These are phyloP conservation scores for Myriangium duriaei DNA, from an alignment of 2,329 filamentous ascomycete genomes.

Conservation along the genomic window DNA sequence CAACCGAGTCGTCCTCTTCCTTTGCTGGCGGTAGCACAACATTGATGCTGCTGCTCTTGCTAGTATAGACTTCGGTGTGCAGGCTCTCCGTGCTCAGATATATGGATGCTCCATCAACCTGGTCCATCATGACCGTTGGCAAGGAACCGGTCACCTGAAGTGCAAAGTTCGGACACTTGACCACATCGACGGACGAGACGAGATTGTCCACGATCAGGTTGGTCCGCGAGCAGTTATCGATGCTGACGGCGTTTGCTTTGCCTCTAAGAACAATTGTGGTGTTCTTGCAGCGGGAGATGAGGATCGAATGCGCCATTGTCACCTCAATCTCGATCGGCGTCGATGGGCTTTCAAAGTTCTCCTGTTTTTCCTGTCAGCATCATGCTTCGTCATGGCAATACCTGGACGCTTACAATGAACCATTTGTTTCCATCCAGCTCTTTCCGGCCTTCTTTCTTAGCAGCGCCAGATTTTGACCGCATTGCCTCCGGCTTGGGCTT, in stretches of 20 bases:
- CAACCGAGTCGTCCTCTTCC: conserved; percentile 69
- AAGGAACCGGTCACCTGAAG: conserved; percentile 68
- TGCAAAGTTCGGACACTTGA: conserved; percentile 90
- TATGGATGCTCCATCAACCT: conserved; percentile 78
- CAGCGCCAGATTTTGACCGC: conserved; percentile 29
- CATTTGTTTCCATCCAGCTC: conserved; percentile 65
- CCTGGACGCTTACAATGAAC: conserved; percentile 53
- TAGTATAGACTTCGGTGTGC: conserved; percentile 71
- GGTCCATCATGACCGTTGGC: conserved; percentile 81
- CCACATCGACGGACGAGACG: conserved; percentile 83
- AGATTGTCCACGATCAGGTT: conserved; percentile 82
- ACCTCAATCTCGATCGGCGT: conserved; percentile 71
- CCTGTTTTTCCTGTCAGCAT: conserved; percentile 34
- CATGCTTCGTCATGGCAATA: not conserved
- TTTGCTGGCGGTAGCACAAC: conserved; percentile 63
- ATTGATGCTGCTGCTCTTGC: conserved; percentile 79
- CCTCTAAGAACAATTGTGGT: conserved; percentile 78
- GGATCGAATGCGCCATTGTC: conserved; percentile 71
- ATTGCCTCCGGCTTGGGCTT: conserved; percentile 39
- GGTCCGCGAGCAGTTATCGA: conserved; percentile 77
- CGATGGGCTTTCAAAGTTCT: conserved; percentile 73
- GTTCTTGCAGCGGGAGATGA: conserved; percentile 86
- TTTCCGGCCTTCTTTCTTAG: conserved; percentile 27
- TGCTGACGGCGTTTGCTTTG: conserved; percentile 92
- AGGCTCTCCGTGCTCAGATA: conserved; percentile 75